Conservation (phyloP, 805 yeast species). For the Cyberlindnera meyerae region DNA sequence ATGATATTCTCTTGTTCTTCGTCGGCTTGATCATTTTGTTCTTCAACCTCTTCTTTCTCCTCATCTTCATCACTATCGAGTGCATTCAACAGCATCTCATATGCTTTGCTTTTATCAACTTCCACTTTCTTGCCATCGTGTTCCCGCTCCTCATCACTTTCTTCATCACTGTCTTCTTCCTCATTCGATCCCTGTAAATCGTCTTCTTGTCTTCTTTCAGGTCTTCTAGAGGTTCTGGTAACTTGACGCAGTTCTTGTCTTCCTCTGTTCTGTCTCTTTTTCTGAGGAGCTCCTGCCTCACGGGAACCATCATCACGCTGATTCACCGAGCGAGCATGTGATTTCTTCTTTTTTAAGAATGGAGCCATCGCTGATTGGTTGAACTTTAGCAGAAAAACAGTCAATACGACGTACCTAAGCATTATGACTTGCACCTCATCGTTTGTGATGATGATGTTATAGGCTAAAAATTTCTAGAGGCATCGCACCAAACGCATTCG, state of each 20-base stretch:
- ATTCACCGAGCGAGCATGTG: background rate
- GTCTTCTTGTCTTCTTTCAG: slow-evolving; percentile 17
- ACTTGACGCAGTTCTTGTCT: slow-evolving; percentile 58
- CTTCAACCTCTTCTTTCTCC: slow-evolving; percentile 19
- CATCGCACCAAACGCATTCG: background rate
- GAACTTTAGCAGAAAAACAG: too few relatives aligned
- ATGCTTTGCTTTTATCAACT: slow-evolving; percentile 40
- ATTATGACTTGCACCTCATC: background rate
- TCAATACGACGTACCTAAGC: too few relatives aligned
- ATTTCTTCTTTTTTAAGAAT: background rate
- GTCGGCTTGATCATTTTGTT: slow-evolving; percentile 10
- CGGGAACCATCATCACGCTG: background rate
- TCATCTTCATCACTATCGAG: slow-evolving; percentile 29
- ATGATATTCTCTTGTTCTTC: slow-evolving; percentile 12
- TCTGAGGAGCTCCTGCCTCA: slow-evolving; percentile 6
- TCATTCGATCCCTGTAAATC: too few relatives aligned
- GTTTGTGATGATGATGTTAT: background rate
- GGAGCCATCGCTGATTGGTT: too few relatives aligned
- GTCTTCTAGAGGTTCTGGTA: slow-evolving; percentile 48
- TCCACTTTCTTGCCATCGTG: slow-evolving; percentile 20
- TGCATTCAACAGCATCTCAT: slow-evolving; percentile 53
- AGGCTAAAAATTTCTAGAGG: background rate
- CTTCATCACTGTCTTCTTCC: slow-evolving; percentile 14
- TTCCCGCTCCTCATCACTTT: slow-evolving; percentile 9
- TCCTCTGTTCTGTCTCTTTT: slow-evolving; percentile 37